Evolutionary conservation across 805 yeast genomes (phyloP).

Genomic region (Phaffomyces thermotolerans): DNA sequence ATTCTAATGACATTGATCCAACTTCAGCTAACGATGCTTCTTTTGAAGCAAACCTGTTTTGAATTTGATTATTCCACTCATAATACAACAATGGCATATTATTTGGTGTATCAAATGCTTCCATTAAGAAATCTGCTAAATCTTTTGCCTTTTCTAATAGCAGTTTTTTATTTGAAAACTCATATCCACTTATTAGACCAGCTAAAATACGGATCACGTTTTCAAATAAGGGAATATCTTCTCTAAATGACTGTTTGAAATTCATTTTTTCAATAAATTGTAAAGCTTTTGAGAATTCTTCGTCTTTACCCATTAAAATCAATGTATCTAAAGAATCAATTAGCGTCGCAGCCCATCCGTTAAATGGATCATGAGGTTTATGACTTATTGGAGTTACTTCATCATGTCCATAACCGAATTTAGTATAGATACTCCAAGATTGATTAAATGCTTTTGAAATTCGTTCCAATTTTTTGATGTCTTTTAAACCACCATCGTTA

Average conservation of each 20-base stretch:
- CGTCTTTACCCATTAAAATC: constrained; percentile 35
- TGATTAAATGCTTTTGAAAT: constrained; percentile 31
- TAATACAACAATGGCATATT: constrained; percentile 43
- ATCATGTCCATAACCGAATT: constrained; percentile 39
- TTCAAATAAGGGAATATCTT: constrained; percentile 42
- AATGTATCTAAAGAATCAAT: constrained; percentile 49
- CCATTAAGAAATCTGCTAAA: constrained; percentile 41
- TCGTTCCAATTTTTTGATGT: constrained; percentile 20
- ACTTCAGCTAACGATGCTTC: constrained; percentile 37
- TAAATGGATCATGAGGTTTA: constrained; percentile 31
- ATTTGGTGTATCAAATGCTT: constrained; percentile 54
- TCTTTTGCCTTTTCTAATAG: constrained; percentile 35
- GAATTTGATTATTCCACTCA: constrained; percentile 32
- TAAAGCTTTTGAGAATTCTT: constrained; percentile 34
- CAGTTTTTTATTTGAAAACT: constrained; percentile 32
- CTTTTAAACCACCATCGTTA: constrained; percentile 24
- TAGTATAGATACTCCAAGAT: constrained; percentile 39
- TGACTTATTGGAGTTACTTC: constrained; percentile 35
- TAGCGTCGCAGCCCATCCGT: constrained; percentile 44
- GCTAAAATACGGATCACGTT: constrained; percentile 46
- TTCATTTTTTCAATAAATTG: constrained; percentile 30
- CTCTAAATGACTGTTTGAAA: constrained; percentile 32
- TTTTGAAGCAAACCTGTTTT: constrained; percentile 32
- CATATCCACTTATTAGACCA: constrained; percentile 46
- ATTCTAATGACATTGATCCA: constrained; percentile 45